Percentiles rank a stretch among this genome's conserved stretches.
Evolutionary conservation across 176 grass and related monocot species (phyloP).

Genomic region (Tillandsia fasciculata): DNA sequence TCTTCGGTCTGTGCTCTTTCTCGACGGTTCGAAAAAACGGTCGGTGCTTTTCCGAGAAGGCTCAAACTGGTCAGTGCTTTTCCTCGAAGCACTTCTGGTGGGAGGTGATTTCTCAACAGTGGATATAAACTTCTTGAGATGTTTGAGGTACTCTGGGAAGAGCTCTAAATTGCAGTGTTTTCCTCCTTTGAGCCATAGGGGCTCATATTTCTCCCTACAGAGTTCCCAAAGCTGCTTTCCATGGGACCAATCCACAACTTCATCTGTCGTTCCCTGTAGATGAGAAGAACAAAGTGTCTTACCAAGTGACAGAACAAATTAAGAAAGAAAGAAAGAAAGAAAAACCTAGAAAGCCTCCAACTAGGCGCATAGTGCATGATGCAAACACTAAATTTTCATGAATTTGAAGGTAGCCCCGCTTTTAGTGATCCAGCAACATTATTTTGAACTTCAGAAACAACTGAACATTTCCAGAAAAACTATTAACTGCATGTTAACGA

Average conservation of each 20-base stretch:
- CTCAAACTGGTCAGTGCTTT: conserved; percentile 43
- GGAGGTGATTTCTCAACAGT: conserved; percentile 59
- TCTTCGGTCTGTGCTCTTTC: conserved; percentile 51
- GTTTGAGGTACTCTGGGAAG: conserved; percentile 76
- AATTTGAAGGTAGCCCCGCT: neutral
- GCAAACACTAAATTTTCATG: neutral
- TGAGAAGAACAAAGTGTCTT: conserved; percentile 1
- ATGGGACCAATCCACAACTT: conserved; percentile 87
- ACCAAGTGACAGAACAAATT: neutral
- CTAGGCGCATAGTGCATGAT: neutral
- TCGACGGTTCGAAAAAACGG: conserved; percentile 33
- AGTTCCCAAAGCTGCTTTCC: conserved; percentile 79
- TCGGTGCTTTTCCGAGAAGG: conserved; percentile 52
- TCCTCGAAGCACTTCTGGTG: conserved; percentile 48
- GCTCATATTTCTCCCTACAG: conserved; percentile 84
- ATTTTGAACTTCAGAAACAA: neutral
- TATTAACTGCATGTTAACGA: neutral
- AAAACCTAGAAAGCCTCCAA: neutral
- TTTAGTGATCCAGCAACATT: neutral
- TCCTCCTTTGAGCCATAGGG: conserved; percentile 79
- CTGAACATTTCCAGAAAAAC: neutral
- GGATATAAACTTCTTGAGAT: conserved; percentile 65
- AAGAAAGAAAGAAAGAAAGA: neutral
- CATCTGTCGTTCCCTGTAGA: conserved; percentile 74
- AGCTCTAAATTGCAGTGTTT: conserved; percentile 90